phyloP scores from a whole-genome alignment of 1,284 basidiomycete species.

The Heterobasidion parviporum region DNA sequence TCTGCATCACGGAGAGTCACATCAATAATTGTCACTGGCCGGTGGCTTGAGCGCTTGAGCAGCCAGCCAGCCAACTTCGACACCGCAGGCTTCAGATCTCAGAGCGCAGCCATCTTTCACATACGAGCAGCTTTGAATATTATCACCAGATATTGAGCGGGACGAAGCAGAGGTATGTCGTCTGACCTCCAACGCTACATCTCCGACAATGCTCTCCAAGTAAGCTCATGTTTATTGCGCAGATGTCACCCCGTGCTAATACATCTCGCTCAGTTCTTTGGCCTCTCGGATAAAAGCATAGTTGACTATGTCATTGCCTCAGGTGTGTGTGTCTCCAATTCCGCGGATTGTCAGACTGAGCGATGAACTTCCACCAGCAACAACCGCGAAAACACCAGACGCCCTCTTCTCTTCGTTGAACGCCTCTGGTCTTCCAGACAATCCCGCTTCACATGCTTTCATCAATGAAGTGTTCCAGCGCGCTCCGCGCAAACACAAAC shows the following conservation, averaged over 20 bases:
- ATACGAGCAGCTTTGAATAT: too few relatives aligned
- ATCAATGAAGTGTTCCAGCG: slow-evolving; percentile 70
- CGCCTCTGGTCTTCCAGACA: slow-evolving; percentile 74
- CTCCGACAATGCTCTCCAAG: slow-evolving; percentile 78
- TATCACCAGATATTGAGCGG: too few relatives aligned
- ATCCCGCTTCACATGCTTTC: slow-evolving; percentile 73
- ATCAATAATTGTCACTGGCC: too few relatives aligned
- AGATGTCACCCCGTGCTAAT: neutral
- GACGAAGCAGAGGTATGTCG: slow-evolving; percentile 27
- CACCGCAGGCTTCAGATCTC: too few relatives aligned
- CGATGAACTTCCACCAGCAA: slow-evolving; percentile 36
- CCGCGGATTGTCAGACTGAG: slow-evolving; percentile 11
- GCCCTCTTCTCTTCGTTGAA: slow-evolving; percentile 71
- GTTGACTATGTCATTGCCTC: slow-evolving; percentile 82
- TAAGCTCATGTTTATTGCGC: slow-evolving; percentile 27
- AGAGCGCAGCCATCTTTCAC: too few relatives aligned
- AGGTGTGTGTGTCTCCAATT: slow-evolving; percentile 42
- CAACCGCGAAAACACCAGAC: slow-evolving; percentile 75
- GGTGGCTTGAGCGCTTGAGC: too few relatives aligned
- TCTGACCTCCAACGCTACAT: slow-evolving; percentile 71
- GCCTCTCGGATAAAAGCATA: slow-evolving; percentile 74
- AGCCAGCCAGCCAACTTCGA: too few relatives aligned
- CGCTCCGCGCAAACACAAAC: slow-evolving; percentile 66
- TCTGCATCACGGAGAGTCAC: too few relatives aligned
- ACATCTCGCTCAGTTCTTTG: slow-evolving; percentile 53